A percentile compares a stretch with the other conserved stretches of the same genome.
phyloP scores from a whole-genome alignment of 768 basidiomycete species.

The Lactarius deliciosus region DNA sequence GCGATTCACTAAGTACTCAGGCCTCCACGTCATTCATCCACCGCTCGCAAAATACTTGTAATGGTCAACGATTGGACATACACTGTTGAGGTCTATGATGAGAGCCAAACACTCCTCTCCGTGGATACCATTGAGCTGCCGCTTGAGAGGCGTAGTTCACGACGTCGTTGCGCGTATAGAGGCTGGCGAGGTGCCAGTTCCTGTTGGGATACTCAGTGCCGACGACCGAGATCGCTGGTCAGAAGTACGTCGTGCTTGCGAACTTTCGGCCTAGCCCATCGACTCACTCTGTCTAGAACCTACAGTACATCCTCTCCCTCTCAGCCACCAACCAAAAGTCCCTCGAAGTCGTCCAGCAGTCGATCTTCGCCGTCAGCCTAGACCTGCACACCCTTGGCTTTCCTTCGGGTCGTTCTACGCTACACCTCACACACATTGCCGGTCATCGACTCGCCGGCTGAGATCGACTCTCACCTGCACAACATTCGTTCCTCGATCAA shows the following conservation, averaged over 20 bases:
- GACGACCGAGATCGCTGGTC: slow-evolving; percentile 85
- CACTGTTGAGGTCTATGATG: slow-evolving; percentile 62
- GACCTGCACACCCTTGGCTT: slow-evolving; percentile 58
- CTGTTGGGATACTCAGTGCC: slow-evolving; percentile 71
- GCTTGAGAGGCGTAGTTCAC: slow-evolving; percentile 44
- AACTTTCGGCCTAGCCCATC: neutral
- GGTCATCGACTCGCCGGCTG: slow-evolving; percentile 29
- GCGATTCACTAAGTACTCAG: slow-evolving; percentile 60
- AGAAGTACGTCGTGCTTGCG: slow-evolving; percentile 46
- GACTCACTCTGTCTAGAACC: slow-evolving; percentile 51
- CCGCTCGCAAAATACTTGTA: slow-evolving; percentile 61
- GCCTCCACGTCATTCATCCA: slow-evolving; percentile 45
- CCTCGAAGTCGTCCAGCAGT: slow-evolving; percentile 65
- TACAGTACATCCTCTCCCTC: slow-evolving; percentile 62
- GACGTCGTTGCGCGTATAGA: slow-evolving; percentile 58
- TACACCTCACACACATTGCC: slow-evolving; percentile 9
- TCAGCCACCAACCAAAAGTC: slow-evolving; percentile 62
- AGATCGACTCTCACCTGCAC: slow-evolving; percentile 73
- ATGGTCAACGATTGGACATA: slow-evolving; percentile 81
- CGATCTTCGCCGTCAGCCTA: slow-evolving; percentile 76
- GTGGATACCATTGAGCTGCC: slow-evolving; percentile 45
- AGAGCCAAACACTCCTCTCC: slow-evolving; percentile 36
- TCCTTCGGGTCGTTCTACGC: slow-evolving; percentile 34
- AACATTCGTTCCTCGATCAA: slow-evolving; percentile 65
- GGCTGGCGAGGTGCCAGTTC: slow-evolving; percentile 55